Percentiles rank a stretch among this genome's conserved stretches.
phyloP scores from a whole-genome alignment of 2,329 filamentous ascomycete species.

The Talaromyces pinophilus region DNA sequence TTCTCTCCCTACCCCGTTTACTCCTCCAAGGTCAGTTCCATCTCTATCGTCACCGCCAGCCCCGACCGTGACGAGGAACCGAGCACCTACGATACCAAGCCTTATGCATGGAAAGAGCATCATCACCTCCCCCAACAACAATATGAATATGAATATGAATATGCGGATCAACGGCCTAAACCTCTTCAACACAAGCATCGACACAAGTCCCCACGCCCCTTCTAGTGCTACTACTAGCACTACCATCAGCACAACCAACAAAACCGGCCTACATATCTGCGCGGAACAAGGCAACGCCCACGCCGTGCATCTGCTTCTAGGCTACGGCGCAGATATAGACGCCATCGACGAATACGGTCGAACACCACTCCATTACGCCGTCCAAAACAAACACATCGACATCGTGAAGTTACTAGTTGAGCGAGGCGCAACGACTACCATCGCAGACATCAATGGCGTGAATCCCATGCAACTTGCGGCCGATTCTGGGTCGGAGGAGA shows the following conservation, averaged over 20 bases:
- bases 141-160: neutral
- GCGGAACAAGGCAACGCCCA: slow-evolving; percentile 17
- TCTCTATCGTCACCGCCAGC: slow-evolving; percentile 9
- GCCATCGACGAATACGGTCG: slow-evolving; percentile 13
- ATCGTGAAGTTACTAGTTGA: slow-evolving; percentile 11
- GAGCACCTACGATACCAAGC: neutral
- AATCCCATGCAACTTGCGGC: slow-evolving; percentile 18
- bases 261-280: slow-evolving; percentile 14
- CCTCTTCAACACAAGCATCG: slow-evolving; percentile 8
- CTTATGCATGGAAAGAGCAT: slow-evolving; percentile 3
- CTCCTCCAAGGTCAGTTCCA: slow-evolving; percentile 21
- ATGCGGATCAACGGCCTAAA: neutral
- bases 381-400: slow-evolving; percentile 9
- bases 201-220: neutral
- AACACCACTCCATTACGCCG: slow-evolving; percentile 20
- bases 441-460: slow-evolving; percentile 9
- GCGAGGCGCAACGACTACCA: slow-evolving; percentile 5
- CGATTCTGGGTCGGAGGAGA: slow-evolving; percentile 9
- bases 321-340: slow-evolving; percentile 16
- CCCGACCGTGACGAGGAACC: neutral
- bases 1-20: slow-evolving; percentile 19
- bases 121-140: neutral
- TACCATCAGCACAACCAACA: slow-evolving; percentile 4
- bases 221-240: neutral
- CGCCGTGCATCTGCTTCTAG: slow-evolving; percentile 10